Evolutionary conservation across 129 eudicot genomes (phyloP).

Genomic region (Escallonia herrerae): DNA sequence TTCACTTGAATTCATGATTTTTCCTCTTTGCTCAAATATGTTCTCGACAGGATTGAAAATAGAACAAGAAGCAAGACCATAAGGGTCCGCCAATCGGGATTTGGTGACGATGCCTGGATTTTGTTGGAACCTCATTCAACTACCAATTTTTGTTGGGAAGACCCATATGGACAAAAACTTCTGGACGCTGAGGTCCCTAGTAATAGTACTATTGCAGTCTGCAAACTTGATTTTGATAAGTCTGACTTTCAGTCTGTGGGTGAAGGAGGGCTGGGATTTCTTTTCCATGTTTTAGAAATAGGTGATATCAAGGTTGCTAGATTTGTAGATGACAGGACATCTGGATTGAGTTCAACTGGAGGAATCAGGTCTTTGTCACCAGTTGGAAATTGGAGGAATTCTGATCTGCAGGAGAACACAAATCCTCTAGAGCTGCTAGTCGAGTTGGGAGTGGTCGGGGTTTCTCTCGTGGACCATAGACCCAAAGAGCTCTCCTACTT

Average conservation of each 20-base stretch:
- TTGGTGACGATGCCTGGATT: constrained; percentile 59
- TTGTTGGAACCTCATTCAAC: constrained; percentile 63
- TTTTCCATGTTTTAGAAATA: constrained; percentile 56
- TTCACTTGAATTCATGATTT: constrained; percentile 6
- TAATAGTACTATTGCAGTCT: constrained; percentile 21
- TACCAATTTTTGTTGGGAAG: constrained; percentile 67
- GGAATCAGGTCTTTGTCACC: constrained; percentile 29
- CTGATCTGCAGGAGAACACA: constrained; percentile 40
- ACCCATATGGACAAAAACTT: constrained; percentile 72
- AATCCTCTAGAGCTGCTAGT: constrained; percentile 73
- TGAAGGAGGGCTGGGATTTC: constrained; percentile 40
- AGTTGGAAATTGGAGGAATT: constrained; percentile 43
- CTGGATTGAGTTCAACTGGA: constrained; percentile 27
- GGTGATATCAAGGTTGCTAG: constrained; percentile 69
- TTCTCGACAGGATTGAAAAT: constrained; percentile 69
- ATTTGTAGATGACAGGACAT: constrained; percentile 41
- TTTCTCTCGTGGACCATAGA: constrained; percentile 87
- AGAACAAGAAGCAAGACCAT: constrained; percentile 55
- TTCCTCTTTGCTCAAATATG: constrained; percentile 4
- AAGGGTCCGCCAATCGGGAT: constrained; percentile 76
- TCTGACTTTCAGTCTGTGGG: constrained; percentile 38
- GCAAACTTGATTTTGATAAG: constrained; percentile 52
- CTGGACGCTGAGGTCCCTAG: constrained; percentile 47
- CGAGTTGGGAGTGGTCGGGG: constrained; percentile 84
- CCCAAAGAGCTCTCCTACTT: constrained; percentile 87